These are phyloP conservation scores for Euclidium syriacum DNA, from an alignment of 345 rosid species.

Conservation along the genomic window DNA sequence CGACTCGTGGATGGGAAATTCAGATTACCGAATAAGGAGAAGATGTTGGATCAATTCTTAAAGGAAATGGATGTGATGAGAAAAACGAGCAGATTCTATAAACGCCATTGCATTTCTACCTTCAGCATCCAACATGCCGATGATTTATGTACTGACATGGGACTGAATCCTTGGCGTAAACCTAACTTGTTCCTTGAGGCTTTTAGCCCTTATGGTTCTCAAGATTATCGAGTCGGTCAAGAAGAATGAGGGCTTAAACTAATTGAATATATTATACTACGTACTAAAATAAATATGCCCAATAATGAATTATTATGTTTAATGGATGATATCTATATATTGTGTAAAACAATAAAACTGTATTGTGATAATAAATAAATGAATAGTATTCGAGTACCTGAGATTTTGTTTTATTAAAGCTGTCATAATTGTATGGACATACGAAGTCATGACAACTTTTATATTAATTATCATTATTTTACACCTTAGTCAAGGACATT, in stretches of 20 bases:
- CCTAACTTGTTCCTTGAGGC: conserved; percentile 57
- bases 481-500: no score
- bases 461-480: background rate
- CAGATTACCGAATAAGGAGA: conserved; percentile 60
- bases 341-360: no score
- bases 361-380: conserved; percentile 2
- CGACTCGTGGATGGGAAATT: conserved; percentile 48
- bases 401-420: background rate
- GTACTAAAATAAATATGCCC: background rate
- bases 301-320: background rate
- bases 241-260: background rate
- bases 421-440: background rate
- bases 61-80: conserved; percentile 56
- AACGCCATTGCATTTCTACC: conserved; percentile 83
- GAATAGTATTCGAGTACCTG: background rate
- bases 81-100: conserved; percentile 67
- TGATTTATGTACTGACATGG: conserved; percentile 80
- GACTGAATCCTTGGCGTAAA: conserved; percentile 70
- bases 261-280: background rate
- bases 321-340: background rate
- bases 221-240: conserved; percentile 39
- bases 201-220: conserved; percentile 67
- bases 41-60: conserved; percentile 50
- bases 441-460: background rate
- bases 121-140: conserved; percentile 84